Evolutionary conservation across 345 rosid genomes (phyloP).

Genomic region (Acer saccharum): DNA sequence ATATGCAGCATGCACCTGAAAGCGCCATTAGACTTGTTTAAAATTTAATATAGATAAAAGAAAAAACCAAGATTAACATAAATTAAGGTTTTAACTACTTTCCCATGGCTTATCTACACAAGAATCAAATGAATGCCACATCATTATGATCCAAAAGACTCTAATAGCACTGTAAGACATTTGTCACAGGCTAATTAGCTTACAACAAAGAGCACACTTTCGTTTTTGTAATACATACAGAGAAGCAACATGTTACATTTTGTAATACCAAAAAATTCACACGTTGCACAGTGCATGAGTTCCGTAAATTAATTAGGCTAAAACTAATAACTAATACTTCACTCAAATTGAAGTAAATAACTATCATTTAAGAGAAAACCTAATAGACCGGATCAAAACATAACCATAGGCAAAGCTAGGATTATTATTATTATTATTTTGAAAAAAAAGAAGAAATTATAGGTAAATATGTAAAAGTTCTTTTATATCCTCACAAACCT

Average conservation of each 20-base stretch:
- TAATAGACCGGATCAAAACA: neutral
- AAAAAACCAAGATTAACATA: neutral
- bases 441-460: too few species aligned
- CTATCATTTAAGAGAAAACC: neutral
- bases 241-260: too few species aligned
- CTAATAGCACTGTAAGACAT: neutral
- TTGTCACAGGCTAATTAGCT: neutral
- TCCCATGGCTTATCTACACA: too few species aligned
- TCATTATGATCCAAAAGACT: constrained; percentile 2
- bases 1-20: constrained; percentile 80
- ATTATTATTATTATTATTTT: too few species aligned
- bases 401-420: neutral
- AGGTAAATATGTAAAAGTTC: too few species aligned
- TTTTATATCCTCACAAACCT: too few species aligned
- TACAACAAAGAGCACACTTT: neutral
- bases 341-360: neutral
- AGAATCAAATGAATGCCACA: neutral
- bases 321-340: neutral
- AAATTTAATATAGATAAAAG: neutral
- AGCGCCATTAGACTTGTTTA: constrained; percentile 17
- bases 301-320: too few species aligned
- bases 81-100: too few species aligned
- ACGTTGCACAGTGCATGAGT: too few species aligned
- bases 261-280: too few species aligned
- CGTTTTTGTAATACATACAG: too few species aligned